Percentiles rank a stretch among this genome's conserved stretches.
Evolutionary conservation across 768 basidiomycete genomes (phyloP).

Genomic region (Hypsizygus marmoreus): DNA sequence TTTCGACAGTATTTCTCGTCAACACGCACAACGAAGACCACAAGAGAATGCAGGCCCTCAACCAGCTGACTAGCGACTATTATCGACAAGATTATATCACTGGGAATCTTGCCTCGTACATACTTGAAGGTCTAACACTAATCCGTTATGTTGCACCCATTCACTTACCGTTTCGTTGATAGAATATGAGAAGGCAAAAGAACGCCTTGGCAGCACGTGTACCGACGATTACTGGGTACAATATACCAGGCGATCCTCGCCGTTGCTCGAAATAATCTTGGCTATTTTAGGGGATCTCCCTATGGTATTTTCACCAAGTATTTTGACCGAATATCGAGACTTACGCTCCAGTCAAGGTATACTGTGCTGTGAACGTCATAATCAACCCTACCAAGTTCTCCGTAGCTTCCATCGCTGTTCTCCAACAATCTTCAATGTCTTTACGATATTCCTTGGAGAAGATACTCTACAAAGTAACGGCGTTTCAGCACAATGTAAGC

Average conservation of each 20-base stretch:
- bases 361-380: conserved; percentile 34
- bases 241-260: conserved; percentile 8
- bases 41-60: conserved; percentile 32
- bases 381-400: conserved; percentile 36
- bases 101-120: conserved; percentile 33
- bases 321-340: too few relatives aligned
- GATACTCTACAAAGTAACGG: conserved; percentile 18
- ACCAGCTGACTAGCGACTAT: conserved; percentile 22
- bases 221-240: conserved; percentile 23
- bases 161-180: too few relatives aligned
- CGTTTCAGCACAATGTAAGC: conserved; percentile 24
- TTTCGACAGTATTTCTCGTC: conserved; percentile 25
- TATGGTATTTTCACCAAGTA: conserved; percentile 33
- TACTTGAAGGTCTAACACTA: conserved; percentile 26
- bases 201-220: conserved; percentile 21
- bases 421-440: conserved; percentile 36
- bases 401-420: conserved; percentile 39
- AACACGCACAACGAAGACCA: conserved; percentile 31
- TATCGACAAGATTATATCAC: conserved; percentile 42
- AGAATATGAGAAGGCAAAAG: conserved; percentile 32
- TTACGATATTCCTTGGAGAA: conserved; percentile 26
- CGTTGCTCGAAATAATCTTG: conserved; percentile 17
- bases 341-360: conserved; percentile 26
- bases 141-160: neutral
- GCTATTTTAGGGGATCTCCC: conserved; percentile 29